Conservation (phyloP, 129 eudicot species). For the carrot (Daucus carota) region DH1_v3.0 NC_030384.2:41662001-41662500, state of each 20-base stretch:
- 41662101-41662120: too few species aligned
- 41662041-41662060: not conserved
- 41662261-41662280: too few species aligned
- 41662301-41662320: not conserved
- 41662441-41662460: not conserved
- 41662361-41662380: slow-evolving; percentile 35
- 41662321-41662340: slow-evolving; percentile 22
- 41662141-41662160: slow-evolving; percentile 49
- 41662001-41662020: not conserved
- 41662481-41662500: slow-evolving; percentile 18
- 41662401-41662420: not conserved
- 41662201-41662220: slow-evolving; percentile 56
- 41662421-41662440: not conserved
- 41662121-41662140: slow-evolving; percentile 30
- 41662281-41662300: too few species aligned
- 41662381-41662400: slow-evolving; percentile 28
- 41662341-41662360: slow-evolving; percentile 29
- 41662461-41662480: not conserved
- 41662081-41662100: not conserved
- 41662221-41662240: slow-evolving; percentile 22
- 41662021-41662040: not conserved
- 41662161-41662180: slow-evolving; percentile 51
- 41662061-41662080: not conserved
- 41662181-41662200: slow-evolving; percentile 39
- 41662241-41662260: slow-evolving; percentile 18